These are phyloP conservation scores for Fraxinus americana DNA, from an alignment of 257 asterid species.

Conservation along the genomic window DNA sequence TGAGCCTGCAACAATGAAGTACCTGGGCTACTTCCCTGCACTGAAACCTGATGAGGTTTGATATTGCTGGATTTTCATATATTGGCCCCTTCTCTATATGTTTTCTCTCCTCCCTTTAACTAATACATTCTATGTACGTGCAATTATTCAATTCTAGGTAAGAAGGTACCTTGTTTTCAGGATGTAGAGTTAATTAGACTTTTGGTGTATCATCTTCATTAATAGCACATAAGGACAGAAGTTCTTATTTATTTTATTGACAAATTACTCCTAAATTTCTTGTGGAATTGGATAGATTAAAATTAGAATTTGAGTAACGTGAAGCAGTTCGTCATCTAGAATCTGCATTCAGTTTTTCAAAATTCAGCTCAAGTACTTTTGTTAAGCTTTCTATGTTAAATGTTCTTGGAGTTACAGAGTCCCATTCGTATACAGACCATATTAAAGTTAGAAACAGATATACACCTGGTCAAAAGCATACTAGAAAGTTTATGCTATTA, in stretches of 20 bases:
- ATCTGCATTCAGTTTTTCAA: not conserved
- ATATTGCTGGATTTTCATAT: slow-evolving; percentile 17
- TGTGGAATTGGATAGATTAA: slow-evolving; percentile 14
- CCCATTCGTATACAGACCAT: slow-evolving; percentile 1
- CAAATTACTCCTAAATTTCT: slow-evolving; percentile 3
- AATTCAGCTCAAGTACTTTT: not conserved
- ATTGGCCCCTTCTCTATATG: not conserved
- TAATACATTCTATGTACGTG: not conserved
- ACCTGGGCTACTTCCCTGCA: slow-evolving; percentile 85
- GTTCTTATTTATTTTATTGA: slow-evolving; percentile 4
- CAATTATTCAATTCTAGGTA: not conserved
- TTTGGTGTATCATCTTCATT: slow-evolving; percentile 10
- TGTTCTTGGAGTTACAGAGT: slow-evolving; percentile 19
- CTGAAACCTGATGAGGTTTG: slow-evolving; percentile 88
- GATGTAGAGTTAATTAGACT: slow-evolving; percentile 10
- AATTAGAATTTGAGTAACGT: not conserved
- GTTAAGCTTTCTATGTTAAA: slow-evolving; percentile 5
- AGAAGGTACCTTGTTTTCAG: slow-evolving; percentile 6
- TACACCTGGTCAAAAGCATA: not conserved
- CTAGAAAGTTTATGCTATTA: slow-evolving; percentile 10
- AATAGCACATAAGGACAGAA: slow-evolving; percentile 4
- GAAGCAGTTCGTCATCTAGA: slow-evolving; percentile 20
- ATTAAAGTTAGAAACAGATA: slow-evolving; percentile 1
- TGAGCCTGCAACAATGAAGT: slow-evolving; percentile 99
- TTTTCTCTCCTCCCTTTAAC: not conserved